Percentiles rank a stretch among this genome's conserved stretches.
Evolutionary conservation across 495 filamentous ascomycete species (phyloP).

Genomic region (Xylaria intraflava): DNA sequence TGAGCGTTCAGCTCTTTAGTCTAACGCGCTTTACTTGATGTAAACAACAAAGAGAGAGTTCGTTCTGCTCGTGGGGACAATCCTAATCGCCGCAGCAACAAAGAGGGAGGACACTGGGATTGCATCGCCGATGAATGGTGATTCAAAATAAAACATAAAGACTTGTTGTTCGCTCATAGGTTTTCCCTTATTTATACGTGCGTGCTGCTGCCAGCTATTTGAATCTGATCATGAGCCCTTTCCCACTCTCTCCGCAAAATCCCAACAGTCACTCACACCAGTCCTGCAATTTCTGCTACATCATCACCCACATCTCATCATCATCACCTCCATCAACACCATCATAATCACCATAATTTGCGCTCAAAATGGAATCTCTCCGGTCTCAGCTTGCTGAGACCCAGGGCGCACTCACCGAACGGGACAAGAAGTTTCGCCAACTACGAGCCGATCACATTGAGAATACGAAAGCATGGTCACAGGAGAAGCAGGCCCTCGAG

Average conservation of each 20-base stretch:
- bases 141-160: too few species aligned
- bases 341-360: background rate
- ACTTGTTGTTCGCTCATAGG: too few species aligned
- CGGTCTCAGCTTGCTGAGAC: constrained; percentile 23
- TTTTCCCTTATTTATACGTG: background rate
- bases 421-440: constrained; percentile 14
- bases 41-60: constrained; percentile 9
- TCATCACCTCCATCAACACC: background rate
- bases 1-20: background rate
- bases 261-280: background rate
- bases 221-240: background rate
- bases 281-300: too few species aligned
- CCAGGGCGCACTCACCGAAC: constrained; percentile 19
- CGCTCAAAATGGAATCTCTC: constrained; percentile 19
- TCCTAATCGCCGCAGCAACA: background rate
- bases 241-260: background rate
- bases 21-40: background rate
- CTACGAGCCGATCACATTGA: constrained; percentile 8
- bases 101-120: background rate
- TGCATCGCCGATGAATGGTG: background rate
- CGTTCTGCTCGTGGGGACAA: constrained; percentile 9
- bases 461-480: constrained; percentile 9
- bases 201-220: background rate
- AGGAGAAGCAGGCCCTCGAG: constrained; percentile 14
- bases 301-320: too few species aligned